These are phyloP conservation scores for Russula abietina DNA, from an alignment of 768 basidiomycete species.

Conservation along the genomic window DNA sequence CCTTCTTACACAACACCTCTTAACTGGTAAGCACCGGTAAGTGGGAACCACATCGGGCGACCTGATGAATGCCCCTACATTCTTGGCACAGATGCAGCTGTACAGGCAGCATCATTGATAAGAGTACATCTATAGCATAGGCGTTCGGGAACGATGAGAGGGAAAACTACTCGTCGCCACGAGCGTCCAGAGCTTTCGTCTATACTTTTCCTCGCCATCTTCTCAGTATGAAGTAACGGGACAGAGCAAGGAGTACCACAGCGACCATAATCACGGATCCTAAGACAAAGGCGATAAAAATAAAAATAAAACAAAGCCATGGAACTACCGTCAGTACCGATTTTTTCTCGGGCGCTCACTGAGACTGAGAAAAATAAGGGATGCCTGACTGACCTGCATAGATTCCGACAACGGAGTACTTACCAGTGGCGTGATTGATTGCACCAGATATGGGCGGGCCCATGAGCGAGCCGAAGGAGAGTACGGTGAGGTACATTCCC, in stretches of 20 bases:
- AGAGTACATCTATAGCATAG: too few relatives aligned
- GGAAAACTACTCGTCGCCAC: background rate
- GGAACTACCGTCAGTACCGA: background rate
- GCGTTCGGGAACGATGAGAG: background rate
- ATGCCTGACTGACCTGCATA: conserved; percentile 45
- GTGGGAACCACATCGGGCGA: too few relatives aligned
- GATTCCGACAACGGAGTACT: conserved; percentile 49
- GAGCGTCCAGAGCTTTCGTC: background rate
- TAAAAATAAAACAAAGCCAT: background rate
- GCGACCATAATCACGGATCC: conserved; percentile 5
- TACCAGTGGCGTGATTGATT: conserved; percentile 47
- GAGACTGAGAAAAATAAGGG: background rate
- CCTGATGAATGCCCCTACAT: too few relatives aligned
- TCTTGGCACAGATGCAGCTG: too few relatives aligned
- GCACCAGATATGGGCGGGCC: conserved; percentile 74
- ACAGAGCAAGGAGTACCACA: background rate
- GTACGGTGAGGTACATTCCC: conserved; percentile 58
- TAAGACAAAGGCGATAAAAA: background rate
- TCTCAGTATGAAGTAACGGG: conserved; percentile 3
- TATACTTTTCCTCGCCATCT: conserved; percentile 14
- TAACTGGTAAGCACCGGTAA: too few relatives aligned
- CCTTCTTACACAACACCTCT: too few relatives aligned
- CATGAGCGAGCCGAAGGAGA: conserved; percentile 55
- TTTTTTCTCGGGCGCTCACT: too few relatives aligned
- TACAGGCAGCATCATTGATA: too few relatives aligned